A percentile compares a stretch with the other conserved stretches of the same genome.
Evolutionary conservation across 257 asterid species (phyloP).

Genomic region (Eustoma russellianum): DNA sequence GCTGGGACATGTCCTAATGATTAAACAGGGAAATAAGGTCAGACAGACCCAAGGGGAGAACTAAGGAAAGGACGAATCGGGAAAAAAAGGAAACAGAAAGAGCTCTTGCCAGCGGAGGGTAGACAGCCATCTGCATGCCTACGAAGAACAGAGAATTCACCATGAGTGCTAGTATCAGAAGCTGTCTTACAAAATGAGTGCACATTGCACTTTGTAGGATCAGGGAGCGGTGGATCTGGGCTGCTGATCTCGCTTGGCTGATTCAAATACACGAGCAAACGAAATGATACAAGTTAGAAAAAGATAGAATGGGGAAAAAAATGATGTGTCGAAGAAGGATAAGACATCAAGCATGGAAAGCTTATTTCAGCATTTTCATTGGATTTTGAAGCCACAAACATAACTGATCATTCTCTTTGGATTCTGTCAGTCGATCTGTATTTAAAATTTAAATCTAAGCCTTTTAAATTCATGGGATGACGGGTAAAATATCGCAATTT

Average conservation of each 20-base stretch:
- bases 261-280: conserved; percentile 19
- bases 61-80: conserved; percentile 5
- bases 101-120: conserved; percentile 68
- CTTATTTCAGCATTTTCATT: too few relatives aligned
- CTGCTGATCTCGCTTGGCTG: conserved; percentile 72
- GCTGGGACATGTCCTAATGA: conserved; percentile 91
- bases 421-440: too few relatives aligned
- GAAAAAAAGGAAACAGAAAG: conserved; percentile 5
- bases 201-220: conserved; percentile 58
- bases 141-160: conserved; percentile 93
- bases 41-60: conserved; percentile 7
- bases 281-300: neutral
- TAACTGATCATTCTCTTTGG: too few relatives aligned
- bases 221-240: conserved; percentile 76
- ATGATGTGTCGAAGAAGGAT: conserved; percentile 6
- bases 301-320: neutral
- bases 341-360: neutral
- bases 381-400: too few relatives aligned
- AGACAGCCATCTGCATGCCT: conserved; percentile 98
- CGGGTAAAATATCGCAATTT: too few relatives aligned
- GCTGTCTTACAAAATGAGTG: conserved; percentile 98
- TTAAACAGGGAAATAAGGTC: conserved; percentile 3
- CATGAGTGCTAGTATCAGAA: conserved; percentile 98
- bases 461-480: too few relatives aligned
- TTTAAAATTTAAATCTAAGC: too few relatives aligned